Conservation (phyloP, 352 stramenopile genomes). For the Globisporangium barbulae region DNA sequence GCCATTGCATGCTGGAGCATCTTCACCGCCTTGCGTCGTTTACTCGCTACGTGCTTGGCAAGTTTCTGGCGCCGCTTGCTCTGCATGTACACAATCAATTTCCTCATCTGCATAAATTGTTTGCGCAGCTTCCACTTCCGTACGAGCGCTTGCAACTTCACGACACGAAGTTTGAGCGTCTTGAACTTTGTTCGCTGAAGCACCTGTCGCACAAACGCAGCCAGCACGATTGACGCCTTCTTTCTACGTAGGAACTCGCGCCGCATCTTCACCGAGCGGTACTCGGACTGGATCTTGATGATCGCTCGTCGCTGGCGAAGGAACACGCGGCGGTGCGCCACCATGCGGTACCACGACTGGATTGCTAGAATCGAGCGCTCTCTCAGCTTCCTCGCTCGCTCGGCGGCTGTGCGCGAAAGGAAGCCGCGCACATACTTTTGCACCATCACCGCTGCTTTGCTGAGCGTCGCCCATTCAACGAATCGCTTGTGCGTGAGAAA, state of each 20-base stretch:
- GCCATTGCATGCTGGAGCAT: conserved; percentile 48
- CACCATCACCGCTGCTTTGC: conserved; percentile 34
- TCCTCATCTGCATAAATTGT: conserved; percentile 26
- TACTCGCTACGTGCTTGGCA: conserved; percentile 21
- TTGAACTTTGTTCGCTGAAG: conserved; percentile 62
- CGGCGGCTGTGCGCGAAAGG: conserved; percentile 53
- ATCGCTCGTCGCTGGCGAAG: conserved; percentile 22
- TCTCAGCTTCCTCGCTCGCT: conserved; percentile 52
- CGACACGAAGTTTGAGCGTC: conserved; percentile 58
- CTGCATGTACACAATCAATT: conserved; percentile 36
- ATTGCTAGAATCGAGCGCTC: conserved; percentile 33
- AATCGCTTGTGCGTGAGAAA: conserved; percentile 49
- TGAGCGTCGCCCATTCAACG: conserved; percentile 29
- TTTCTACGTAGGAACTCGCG: conserved; percentile 46
- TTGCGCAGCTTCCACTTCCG: conserved; percentile 39
- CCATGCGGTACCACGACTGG: conserved; percentile 66
- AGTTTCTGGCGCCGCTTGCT: conserved; percentile 37
- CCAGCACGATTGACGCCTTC: conserved; percentile 54
- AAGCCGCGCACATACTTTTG: conserved; percentile 52
- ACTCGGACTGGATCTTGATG: conserved; percentile 45
- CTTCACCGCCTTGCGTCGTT: conserved; percentile 29
- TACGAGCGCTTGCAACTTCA: conserved; percentile 58
- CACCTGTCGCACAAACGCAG: conserved; percentile 67
- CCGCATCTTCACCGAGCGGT: conserved; percentile 36
- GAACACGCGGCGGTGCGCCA: conserved; percentile 28